A percentile compares a stretch with the other conserved stretches of the same genome.
Conservation (phyloP, 2,329 filamentous ascomycete genomes). For the Epichloe baconii region DNA sequence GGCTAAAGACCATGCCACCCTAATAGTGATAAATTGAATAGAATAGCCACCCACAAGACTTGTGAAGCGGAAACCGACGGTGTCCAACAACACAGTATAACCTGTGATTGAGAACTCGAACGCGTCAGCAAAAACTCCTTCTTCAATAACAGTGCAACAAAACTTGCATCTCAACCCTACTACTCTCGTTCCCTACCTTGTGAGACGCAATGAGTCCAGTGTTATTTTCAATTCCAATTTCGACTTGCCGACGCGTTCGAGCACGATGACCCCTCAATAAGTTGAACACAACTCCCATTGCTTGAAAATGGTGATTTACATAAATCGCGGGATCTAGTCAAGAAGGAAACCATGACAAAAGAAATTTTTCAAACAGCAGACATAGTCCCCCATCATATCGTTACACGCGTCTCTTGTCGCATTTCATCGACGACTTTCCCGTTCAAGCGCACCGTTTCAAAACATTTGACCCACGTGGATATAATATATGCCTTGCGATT, state of each 20-base stretch:
- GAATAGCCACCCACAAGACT: too few relatives aligned
- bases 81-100: too few relatives aligned
- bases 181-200: too few relatives aligned
- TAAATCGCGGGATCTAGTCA: neutral
- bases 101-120: too few relatives aligned
- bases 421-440: neutral
- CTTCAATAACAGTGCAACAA: too few relatives aligned
- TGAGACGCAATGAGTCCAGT: too few relatives aligned
- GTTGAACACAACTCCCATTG: neutral
- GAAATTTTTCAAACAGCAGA: neutral
- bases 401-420: neutral
- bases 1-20: neutral
- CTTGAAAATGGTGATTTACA: constrained; percentile 6
- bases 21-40: too few relatives aligned
- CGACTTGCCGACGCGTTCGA: neutral
- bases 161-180: too few relatives aligned
- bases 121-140: too few relatives aligned
- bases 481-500: neutral
- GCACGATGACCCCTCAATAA: too few relatives aligned
- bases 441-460: neutral
- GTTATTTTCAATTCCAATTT: too few relatives aligned
- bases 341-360: neutral
- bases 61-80: too few relatives aligned
- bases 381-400: neutral
- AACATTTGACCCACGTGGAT: neutral